Evolutionary conservation across 768 basidiomycete genomes (phyloP).

Genomic region (Floccularia luteovirens): DNA sequence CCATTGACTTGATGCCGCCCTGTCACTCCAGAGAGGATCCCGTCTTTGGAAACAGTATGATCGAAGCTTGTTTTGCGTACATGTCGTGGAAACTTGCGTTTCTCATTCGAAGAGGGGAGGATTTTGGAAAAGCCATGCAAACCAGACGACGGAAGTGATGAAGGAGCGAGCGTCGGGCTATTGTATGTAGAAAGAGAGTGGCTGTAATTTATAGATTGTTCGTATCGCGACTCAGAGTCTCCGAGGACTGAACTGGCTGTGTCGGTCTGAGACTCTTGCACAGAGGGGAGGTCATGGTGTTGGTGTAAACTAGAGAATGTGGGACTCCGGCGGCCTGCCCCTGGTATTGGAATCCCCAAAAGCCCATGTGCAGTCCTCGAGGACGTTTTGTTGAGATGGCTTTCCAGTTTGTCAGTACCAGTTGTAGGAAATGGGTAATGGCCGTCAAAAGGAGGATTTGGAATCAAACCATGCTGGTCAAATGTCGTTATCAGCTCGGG

Average conservation of each 20-base stretch:
- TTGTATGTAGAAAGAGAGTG: conserved; percentile 31
- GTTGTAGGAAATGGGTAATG: conserved; percentile 37
- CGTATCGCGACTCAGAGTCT: conserved; percentile 16
- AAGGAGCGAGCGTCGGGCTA: conserved; percentile 51
- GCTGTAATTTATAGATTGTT: conserved; percentile 23
- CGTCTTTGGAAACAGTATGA: conserved; percentile 75
- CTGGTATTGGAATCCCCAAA: neutral
- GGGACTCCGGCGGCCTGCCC: conserved; percentile 38
- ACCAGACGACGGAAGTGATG: conserved; percentile 69
- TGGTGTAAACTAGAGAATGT: conserved; percentile 25
- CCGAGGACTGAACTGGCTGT: conserved; percentile 26
- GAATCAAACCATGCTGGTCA: conserved; percentile 31
- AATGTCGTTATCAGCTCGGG: conserved; percentile 44
- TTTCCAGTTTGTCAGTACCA: conserved; percentile 8
- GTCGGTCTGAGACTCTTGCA: conserved; percentile 37
- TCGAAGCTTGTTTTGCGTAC: conserved; percentile 95
- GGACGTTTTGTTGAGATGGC: neutral
- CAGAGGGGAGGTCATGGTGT: conserved; percentile 34
- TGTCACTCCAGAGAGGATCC: conserved; percentile 46
- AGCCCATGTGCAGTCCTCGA: no score
- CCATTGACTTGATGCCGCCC: conserved; percentile 81
- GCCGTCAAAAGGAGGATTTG: conserved; percentile 27
- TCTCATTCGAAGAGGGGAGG: conserved; percentile 28
- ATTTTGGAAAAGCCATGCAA: conserved; percentile 46
- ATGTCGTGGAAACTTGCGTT: conserved; percentile 69